Conservation (phyloP, 805 yeast species). For the Pichia pseudocactophila region DNA sequence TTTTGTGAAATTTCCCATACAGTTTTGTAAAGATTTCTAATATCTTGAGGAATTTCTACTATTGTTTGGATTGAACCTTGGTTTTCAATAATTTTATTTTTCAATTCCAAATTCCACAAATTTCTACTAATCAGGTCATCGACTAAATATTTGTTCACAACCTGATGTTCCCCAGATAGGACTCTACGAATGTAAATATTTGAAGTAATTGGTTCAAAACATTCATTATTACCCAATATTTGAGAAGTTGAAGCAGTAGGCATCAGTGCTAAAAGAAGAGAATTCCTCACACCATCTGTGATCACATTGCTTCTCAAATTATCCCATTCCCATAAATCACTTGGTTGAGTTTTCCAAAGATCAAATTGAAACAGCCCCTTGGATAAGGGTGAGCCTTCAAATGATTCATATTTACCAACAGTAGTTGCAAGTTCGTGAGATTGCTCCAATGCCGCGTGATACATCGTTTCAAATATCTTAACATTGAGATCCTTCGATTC, state of each 20-base stretch:
- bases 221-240: conserved; percentile 86
- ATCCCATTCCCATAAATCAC: conserved; percentile 86
- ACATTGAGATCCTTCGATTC: conserved; percentile 69
- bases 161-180: conserved; percentile 86
- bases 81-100: conserved; percentile 62
- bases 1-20: conserved; percentile 96
- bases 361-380: conserved; percentile 80
- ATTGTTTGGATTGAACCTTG: conserved; percentile 84
- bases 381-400: conserved; percentile 84
- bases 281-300: conserved; percentile 71
- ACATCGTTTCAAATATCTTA: conserved; percentile 90
- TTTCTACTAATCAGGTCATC: conserved; percentile 76
- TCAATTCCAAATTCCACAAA: conserved; percentile 74
- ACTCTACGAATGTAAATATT: conserved; percentile 88
- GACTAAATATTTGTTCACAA: conserved; percentile 79
- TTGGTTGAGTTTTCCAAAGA: conserved; percentile 74
- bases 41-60: conserved; percentile 60
- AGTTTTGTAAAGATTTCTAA: conserved; percentile 78
- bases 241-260: conserved; percentile 98
- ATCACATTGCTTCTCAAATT: conserved; percentile 49
- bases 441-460: conserved; percentile 86
- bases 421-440: conserved; percentile 70
- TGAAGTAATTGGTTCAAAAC: conserved; percentile 94
- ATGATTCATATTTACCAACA: conserved; percentile 65
- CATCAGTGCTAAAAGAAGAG: conserved; percentile 88